Conservation (phyloP, 352 stramenopile species). For the Phytophthora parvispora region DNA sequence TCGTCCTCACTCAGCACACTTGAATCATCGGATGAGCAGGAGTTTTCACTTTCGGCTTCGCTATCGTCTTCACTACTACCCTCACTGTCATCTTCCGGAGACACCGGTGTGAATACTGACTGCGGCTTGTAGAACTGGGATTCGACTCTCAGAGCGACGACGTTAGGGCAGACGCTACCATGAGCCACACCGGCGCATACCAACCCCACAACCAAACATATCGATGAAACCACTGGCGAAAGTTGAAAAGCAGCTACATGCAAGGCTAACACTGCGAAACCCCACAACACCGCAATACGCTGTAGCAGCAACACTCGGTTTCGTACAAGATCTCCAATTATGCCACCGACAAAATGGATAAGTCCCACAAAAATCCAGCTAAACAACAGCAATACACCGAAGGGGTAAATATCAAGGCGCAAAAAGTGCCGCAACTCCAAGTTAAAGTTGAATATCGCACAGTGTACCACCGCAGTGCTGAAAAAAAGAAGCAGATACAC, state of each 20-base stretch:
- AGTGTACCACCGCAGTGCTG: slow-evolving; percentile 70
- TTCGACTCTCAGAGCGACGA: slow-evolving; percentile 58
- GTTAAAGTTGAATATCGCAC: slow-evolving; percentile 73
- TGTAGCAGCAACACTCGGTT: slow-evolving; percentile 62
- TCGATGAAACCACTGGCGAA: slow-evolving; percentile 30
- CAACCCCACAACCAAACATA: slow-evolving; percentile 50
- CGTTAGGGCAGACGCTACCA: slow-evolving; percentile 58
- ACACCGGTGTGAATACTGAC: slow-evolving; percentile 10
- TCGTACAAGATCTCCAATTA: slow-evolving; percentile 55
- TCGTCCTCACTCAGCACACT: slow-evolving; percentile 12
- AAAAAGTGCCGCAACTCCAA: slow-evolving; percentile 58
- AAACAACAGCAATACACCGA: slow-evolving; percentile 67
- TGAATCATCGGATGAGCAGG: slow-evolving; percentile 25
- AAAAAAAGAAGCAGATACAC: slow-evolving; percentile 63
- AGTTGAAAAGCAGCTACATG: slow-evolving; percentile 50
- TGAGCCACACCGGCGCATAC: slow-evolving; percentile 53
- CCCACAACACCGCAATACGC: slow-evolving; percentile 52
- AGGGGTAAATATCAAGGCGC: slow-evolving; percentile 54
- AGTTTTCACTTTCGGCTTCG: slow-evolving; percentile 31
- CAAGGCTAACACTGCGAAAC: slow-evolving; percentile 52
- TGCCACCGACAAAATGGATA: slow-evolving; percentile 57
- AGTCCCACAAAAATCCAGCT: slow-evolving; percentile 67
- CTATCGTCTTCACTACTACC: slow-evolving; percentile 33
- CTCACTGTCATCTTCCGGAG: slow-evolving; percentile 16
- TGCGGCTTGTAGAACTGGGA: slow-evolving; percentile 17